Evolutionary conservation across 805 yeast species (phyloP).

Genomic region (Yarrowia sp.): DNA sequence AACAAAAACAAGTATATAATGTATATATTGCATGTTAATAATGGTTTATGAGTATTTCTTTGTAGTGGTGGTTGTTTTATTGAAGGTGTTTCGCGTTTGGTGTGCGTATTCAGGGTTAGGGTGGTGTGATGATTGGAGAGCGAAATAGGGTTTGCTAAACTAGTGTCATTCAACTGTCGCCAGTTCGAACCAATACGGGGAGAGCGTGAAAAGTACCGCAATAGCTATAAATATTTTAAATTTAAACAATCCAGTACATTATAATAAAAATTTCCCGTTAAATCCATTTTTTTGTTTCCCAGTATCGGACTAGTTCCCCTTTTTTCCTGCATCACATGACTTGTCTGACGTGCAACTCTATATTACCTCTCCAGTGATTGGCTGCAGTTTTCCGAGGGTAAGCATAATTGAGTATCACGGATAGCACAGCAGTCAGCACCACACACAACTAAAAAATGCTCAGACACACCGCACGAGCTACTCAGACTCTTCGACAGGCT

Average conservation of each 20-base stretch:
- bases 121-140: not conserved
- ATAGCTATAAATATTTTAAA: too few species aligned
- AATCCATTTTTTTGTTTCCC: too few species aligned
- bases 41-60: too few species aligned
- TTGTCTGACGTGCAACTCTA: not conserved
- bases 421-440: constrained; percentile 18
- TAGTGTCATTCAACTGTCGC: not conserved
- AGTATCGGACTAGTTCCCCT: too few species aligned
- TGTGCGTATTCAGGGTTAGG: not conserved
- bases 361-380: constrained; percentile 14
- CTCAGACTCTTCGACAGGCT: constrained; percentile 26
- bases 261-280: too few species aligned
- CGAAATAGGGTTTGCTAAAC: not conserved
- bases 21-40: constrained; percentile 22
- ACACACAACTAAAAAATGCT: constrained; percentile 15
- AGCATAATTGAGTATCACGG: constrained; percentile 6
- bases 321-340: not conserved
- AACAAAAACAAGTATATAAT: constrained; percentile 3
- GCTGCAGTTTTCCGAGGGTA: constrained; percentile 21
- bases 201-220: too few species aligned
- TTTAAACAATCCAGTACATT: too few species aligned
- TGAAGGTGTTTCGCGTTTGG: not conserved
- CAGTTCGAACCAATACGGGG: not conserved
- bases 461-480: constrained; percentile 23
- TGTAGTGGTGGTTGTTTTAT: too few species aligned